Base-by-base conservation (phyloP, 495 filamentous ascomycete species). In the Lophium mytilinum region DNA sequence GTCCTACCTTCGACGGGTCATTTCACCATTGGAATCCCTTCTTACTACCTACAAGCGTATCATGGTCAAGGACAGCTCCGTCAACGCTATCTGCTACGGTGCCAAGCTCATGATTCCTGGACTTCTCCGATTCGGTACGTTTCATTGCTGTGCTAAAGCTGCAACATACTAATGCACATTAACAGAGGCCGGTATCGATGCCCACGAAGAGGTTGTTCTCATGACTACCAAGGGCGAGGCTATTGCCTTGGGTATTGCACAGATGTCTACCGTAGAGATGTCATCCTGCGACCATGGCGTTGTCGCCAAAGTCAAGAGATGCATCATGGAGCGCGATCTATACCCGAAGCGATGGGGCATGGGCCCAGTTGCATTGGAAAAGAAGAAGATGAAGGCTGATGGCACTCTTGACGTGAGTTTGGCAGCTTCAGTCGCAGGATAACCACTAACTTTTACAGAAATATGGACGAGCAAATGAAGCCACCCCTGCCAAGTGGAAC, bases 151-250 rank as follows among this genome's bases (percentile, higher is more conserved):
- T 59, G 60, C 7, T 17, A 10, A 33, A 1, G 21, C 37, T 19
- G 0, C 33, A 9, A 50, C n/a, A 60, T 17, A 58, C 63, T 67
- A 39, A 68, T 40, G 19, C 3, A 49, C 24, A 30, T 30, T 41
- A 45, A 53, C 62, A 88, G 91, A 96, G 78, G 72, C 80, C 57
- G 87, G 82, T 37, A 96, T 97, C 66, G 87, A 94, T 71, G 78
- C 89, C 56, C 80, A 89, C 64, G 90, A 94, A 67, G 90, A 96
- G 69, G 87, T 98, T 68, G 90, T 98, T 30, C 75, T 98, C 41
- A 96, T 97, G 82, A 96, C 92, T 33, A 96, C 91, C 56, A 98
- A 98, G 79, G 93, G 93, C 57, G 93, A 98, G 75, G 93, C 93
- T 18, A 96, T 98, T 63, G 93, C 93, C 47, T 79, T 97, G 39